These are phyloP conservation scores for Cicer arietinum DNA, from an alignment of 306 rosid genomes.

Conservation along the genomic window DNA sequence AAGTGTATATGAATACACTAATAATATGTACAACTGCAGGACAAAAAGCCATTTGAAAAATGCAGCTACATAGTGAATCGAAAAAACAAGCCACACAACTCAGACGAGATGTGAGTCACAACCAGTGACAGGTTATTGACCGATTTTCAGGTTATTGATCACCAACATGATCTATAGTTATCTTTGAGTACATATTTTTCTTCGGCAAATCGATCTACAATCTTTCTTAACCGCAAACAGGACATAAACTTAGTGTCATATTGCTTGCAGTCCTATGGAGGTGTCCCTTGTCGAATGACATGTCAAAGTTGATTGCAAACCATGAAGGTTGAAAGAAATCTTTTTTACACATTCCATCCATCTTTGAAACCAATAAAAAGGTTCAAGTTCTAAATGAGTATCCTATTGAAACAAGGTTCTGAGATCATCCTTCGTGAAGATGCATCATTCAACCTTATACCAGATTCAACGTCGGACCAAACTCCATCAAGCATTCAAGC, in stretches of 20 bases:
- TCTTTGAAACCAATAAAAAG: neutral
- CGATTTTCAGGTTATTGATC: slow-evolving; percentile 9
- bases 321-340: neutral
- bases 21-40: slow-evolving; percentile 25
- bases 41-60: slow-evolving; percentile 22
- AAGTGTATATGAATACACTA: neutral
- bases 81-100: slow-evolving; percentile 16
- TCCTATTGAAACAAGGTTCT: slow-evolving; percentile 23
- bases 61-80: neutral
- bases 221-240: slow-evolving; percentile 28
- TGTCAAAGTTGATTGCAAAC: neutral
- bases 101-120: slow-evolving; percentile 24
- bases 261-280: neutral
- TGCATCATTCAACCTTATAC: slow-evolving; percentile 35
- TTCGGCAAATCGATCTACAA: slow-evolving; percentile 6
- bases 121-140: neutral
- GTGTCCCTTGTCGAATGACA: neutral
- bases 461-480: slow-evolving; percentile 36
- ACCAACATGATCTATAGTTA: slow-evolving; percentile 7
- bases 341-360: slow-evolving; percentile 8
- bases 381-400: slow-evolving; percentile 2
- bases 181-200: slow-evolving; percentile 32
- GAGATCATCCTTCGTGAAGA: slow-evolving; percentile 21
- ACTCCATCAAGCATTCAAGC: slow-evolving; percentile 37
- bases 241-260: neutral